Conservation (phyloP, 179 eudicot genomes). For the Corrigiola litoralis region DNA sequence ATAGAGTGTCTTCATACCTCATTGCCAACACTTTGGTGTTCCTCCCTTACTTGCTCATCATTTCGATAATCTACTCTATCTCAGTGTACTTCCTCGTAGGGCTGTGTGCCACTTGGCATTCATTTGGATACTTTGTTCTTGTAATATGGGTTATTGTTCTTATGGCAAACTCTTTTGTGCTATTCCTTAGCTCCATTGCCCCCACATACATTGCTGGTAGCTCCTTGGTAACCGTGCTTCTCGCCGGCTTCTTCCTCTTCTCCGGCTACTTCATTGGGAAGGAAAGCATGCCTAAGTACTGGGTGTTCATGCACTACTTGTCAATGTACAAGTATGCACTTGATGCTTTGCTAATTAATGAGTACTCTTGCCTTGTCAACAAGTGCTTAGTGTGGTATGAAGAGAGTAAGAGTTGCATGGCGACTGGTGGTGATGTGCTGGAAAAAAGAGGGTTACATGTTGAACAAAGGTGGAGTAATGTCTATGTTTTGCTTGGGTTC, state of each 20-base stretch:
- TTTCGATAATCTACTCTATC: constrained; percentile 61
- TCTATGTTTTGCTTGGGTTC: constrained; percentile 68
- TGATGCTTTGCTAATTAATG: constrained; percentile 78
- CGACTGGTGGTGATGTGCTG: constrained; percentile 72
- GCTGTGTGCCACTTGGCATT: constrained; percentile 64
- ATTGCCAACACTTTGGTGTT: constrained; percentile 85
- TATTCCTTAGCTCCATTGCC: constrained; percentile 76
- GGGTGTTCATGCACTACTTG: constrained; percentile 81
- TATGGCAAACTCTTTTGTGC: constrained; percentile 88
- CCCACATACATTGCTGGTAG: constrained; percentile 90
- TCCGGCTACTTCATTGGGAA: constrained; percentile 90
- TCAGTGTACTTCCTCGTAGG: constrained; percentile 84
- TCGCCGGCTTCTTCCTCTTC: constrained; percentile 81
- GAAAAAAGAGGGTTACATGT: constrained; percentile 62
- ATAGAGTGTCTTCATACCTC: constrained; percentile 72
- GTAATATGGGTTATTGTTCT: constrained; percentile 70
- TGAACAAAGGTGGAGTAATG: constrained; percentile 72
- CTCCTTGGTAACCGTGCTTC: constrained; percentile 58
- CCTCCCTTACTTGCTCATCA: constrained; percentile 60
- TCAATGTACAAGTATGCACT: constrained; percentile 95
- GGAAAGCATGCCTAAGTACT: constrained; percentile 70
- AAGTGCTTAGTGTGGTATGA: constrained; percentile 84
- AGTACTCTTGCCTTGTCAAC: constrained; percentile 65
- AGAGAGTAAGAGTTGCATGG: constrained; percentile 55
- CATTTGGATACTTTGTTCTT: constrained; percentile 67